Evolutionary conservation across 768 basidiomycete species (phyloP).

Genomic region (Serendipita indica): DNA sequence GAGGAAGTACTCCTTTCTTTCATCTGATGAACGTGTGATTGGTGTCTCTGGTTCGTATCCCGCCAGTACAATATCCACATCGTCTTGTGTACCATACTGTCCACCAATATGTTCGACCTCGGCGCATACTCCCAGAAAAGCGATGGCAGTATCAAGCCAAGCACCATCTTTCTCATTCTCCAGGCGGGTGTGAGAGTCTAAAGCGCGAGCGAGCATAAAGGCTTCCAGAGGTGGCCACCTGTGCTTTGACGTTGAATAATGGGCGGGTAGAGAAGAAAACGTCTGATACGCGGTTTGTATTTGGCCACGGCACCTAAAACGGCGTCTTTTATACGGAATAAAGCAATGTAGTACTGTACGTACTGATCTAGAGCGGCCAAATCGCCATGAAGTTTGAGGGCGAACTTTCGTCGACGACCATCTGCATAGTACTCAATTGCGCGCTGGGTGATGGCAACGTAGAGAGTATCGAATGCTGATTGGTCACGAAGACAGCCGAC

Average conservation of each 20-base stretch:
- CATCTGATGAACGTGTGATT: conserved; percentile 9
- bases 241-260: conserved; percentile 52
- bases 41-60: neutral
- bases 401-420: conserved; percentile 73
- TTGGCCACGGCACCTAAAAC: conserved; percentile 48
- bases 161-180: conserved; percentile 49
- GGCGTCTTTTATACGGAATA: neutral
- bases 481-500: conserved; percentile 20
- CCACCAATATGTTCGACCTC: no score
- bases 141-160: conserved; percentile 65
- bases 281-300: conserved; percentile 48
- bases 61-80: neutral
- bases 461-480: conserved; percentile 62
- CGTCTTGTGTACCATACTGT: conserved; percentile 31
- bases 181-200: conserved; percentile 49
- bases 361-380: conserved; percentile 84
- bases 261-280: conserved; percentile 68
- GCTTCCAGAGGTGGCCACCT: conserved; percentile 69
- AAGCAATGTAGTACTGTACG: conserved; percentile 21
- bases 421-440: conserved; percentile 74
- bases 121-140: conserved; percentile 58
- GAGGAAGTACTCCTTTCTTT: conserved; percentile 13
- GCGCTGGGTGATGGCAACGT: conserved; percentile 57
- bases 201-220: conserved; percentile 58
- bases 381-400: conserved; percentile 69